Evolutionary conservation across 2,329 filamentous ascomycete species (phyloP).

Genomic region (Blastomyces gilchristii): DNA sequence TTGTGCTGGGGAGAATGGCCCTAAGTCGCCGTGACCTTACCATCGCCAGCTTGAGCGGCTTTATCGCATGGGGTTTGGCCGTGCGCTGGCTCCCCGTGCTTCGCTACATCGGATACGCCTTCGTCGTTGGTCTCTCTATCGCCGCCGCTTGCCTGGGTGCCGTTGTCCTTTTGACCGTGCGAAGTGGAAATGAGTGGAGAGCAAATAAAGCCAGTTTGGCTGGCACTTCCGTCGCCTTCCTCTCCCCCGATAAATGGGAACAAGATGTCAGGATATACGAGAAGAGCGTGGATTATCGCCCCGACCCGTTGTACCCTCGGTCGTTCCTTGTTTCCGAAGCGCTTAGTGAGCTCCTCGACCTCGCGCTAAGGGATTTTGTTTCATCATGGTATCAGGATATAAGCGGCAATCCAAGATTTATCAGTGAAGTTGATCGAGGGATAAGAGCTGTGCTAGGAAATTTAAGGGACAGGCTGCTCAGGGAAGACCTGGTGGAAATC

Average conservation of each 20-base stretch:
- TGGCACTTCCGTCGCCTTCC: slow-evolving; percentile 44
- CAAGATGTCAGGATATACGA: slow-evolving; percentile 58
- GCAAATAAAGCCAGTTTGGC: slow-evolving; percentile 29
- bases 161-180: slow-evolving; percentile 50
- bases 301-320: slow-evolving; percentile 60
- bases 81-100: slow-evolving; percentile 73
- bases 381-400: slow-evolving; percentile 81
- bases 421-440: slow-evolving; percentile 73
- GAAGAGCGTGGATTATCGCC: slow-evolving; percentile 55
- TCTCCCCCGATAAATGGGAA: slow-evolving; percentile 55
- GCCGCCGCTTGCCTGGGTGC: slow-evolving; percentile 47
- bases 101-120: slow-evolving; percentile 77
- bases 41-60: slow-evolving; percentile 32
- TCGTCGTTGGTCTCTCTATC: slow-evolving; percentile 56
- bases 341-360: slow-evolving; percentile 65
- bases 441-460: slow-evolving; percentile 62
- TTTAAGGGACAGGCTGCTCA: slow-evolving; percentile 60
- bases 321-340: slow-evolving; percentile 69
- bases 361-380: slow-evolving; percentile 75
- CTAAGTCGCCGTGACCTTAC: slow-evolving; percentile 36
- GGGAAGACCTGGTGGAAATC: slow-evolving; percentile 73
- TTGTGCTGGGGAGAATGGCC: slow-evolving; percentile 40
- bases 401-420: slow-evolving; percentile 67
- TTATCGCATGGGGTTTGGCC: slow-evolving; percentile 80
- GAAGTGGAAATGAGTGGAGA: slow-evolving; percentile 34